Percentiles rank a stretch among this genome's conserved stretches.
These are phyloP conservation scores for Ogataea neopini DNA, from an alignment of 805 yeast genomes.

Conservation along the genomic window DNA sequence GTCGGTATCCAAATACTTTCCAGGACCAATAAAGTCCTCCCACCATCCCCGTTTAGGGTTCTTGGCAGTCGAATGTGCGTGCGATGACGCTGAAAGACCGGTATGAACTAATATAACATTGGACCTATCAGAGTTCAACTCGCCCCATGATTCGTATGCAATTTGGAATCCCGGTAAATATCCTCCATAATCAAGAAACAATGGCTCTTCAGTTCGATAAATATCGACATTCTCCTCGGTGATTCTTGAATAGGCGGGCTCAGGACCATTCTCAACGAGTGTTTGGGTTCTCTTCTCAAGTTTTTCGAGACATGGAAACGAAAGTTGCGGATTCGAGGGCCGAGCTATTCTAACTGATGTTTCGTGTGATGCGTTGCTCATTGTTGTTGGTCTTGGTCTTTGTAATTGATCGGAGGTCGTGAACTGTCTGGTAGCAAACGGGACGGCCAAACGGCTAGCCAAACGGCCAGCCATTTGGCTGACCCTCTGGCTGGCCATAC, in stretches of 20 bases:
- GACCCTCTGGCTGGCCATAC: too few species aligned
- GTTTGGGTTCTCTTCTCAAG: constrained; percentile 54
- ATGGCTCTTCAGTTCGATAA: constrained; percentile 55
- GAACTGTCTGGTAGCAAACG: too few species aligned
- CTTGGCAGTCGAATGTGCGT: constrained; percentile 76
- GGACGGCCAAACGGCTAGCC: too few species aligned
- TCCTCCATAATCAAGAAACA: constrained; percentile 82
- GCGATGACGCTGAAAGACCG: constrained; percentile 91
- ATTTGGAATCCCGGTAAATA: constrained; percentile 68
- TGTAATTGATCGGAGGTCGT: too few species aligned
- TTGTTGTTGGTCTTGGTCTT: constrained; percentile 22
- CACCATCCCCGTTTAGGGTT: constrained; percentile 89
- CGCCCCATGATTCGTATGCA: constrained; percentile 96
- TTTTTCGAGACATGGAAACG: constrained; percentile 85
- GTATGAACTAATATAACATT: constrained; percentile 85
- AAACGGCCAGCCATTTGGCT: too few species aligned
- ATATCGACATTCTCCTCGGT: constrained; percentile 64
- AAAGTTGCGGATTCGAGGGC: constrained; percentile 63
- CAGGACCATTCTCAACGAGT: constrained; percentile 70
- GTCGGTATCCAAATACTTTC: constrained; percentile 73
- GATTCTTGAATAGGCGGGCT: constrained; percentile 77
- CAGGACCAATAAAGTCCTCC: constrained; percentile 92
- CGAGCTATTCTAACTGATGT: constrained; percentile 4
- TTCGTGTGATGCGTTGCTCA: constrained; percentile 14
- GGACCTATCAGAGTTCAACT: constrained; percentile 56